These are phyloP conservation scores for Speleostelium caveatum DNA, from an alignment of 78 protist genomes.

Conservation along the genomic window DNA sequence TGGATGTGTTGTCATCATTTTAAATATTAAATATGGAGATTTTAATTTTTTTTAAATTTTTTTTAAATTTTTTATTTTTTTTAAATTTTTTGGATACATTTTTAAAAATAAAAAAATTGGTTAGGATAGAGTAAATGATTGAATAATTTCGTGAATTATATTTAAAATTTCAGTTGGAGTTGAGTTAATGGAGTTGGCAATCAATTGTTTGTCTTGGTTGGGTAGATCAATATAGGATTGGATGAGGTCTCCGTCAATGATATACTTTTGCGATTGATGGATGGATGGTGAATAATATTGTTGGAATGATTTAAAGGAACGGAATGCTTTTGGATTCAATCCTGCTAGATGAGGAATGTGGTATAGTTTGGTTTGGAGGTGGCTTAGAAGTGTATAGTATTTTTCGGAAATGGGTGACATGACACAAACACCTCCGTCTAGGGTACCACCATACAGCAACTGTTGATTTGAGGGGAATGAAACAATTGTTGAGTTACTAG, in stretches of 20 bases:
- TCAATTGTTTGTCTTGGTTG: conserved; percentile 4
- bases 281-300: conserved; percentile 31
- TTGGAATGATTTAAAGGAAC: conserved; percentile 13
- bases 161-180: conserved; percentile 11
- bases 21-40: too few relatives aligned
- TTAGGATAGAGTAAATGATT: too few relatives aligned
- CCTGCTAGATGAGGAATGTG: conserved; percentile 69
- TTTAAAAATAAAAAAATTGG: too few relatives aligned
- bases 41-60: too few relatives aligned
- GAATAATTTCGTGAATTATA: neutral
- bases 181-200: conserved; percentile 15
- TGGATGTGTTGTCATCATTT: too few relatives aligned
- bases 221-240: neutral
- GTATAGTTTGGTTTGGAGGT: conserved; percentile 36
- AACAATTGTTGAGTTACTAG: neutral
- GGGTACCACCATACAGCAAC: conserved; percentile 46
- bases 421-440: conserved; percentile 73
- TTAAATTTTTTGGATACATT: too few relatives aligned
- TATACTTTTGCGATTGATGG: conserved; percentile 8
- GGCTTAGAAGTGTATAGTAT: conserved; percentile 21
- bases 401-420: conserved; percentile 48
- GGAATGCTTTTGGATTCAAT: conserved; percentile 63
- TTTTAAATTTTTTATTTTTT: too few relatives aligned
- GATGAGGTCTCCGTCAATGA: conserved; percentile 75
- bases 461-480: conserved; percentile 32